A percentile compares a stretch with the other conserved stretches of the same genome.
phyloP scores from a whole-genome alignment of 1,284 basidiomycete species.

The Moesziomyces antarcticus region DNA sequence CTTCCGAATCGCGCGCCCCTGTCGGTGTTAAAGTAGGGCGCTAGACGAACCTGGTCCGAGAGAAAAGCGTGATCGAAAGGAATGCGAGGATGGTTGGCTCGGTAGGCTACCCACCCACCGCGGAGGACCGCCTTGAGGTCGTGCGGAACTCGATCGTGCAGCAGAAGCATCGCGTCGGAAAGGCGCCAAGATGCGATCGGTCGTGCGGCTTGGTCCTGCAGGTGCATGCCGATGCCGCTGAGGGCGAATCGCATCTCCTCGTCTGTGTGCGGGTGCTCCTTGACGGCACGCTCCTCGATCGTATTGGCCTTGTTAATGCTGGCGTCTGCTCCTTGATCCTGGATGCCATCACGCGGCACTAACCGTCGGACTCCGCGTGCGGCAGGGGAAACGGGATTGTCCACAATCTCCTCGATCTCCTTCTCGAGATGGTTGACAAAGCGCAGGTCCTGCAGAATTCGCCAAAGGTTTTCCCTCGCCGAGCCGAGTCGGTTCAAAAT shows the following conservation, averaged over 20 bases:
- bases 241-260: not conserved
- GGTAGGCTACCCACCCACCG: not conserved
- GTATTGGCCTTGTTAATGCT: not conserved
- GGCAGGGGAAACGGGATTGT: not conserved
- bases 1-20: conserved; percentile 11
- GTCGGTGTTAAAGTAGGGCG: conserved; percentile 2
- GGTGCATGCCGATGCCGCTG: conserved; percentile 8
- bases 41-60: not conserved
- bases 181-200: conserved; percentile 16
- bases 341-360: not conserved
- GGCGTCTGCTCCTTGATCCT: not conserved
- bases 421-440: conserved; percentile 4
- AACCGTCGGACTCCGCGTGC: not conserved
- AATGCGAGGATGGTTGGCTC: not conserved
- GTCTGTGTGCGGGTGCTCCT: not conserved
- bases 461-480: not conserved
- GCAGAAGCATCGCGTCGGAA: not conserved
- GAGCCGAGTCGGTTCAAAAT: not conserved
- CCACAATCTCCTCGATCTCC: conserved; percentile 4
- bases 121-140: not conserved
- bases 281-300: not conserved
- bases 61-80: not conserved
- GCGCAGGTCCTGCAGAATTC: not conserved
- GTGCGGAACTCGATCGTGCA: not conserved
- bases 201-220: conserved; percentile 1